Conservation (phyloP, 2,329 filamentous ascomycete species). For the Verticillium zaregamsianum region DNA sequence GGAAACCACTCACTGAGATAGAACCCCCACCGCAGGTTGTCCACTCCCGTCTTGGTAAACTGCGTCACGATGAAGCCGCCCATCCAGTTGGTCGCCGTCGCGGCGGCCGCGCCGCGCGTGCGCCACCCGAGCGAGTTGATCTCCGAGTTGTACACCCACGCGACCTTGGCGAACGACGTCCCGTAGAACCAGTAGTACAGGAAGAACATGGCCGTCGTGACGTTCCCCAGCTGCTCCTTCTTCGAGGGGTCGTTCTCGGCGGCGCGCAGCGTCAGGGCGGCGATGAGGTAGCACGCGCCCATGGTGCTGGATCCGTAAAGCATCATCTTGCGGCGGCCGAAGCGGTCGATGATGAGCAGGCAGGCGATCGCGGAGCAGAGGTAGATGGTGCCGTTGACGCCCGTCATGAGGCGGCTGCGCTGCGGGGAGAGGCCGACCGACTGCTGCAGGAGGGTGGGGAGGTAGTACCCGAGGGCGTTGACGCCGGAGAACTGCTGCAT, state of each 20-base stretch:
- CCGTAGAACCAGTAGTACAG: slow-evolving; percentile 38
- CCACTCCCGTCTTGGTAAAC: slow-evolving; percentile 37
- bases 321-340: slow-evolving; percentile 34
- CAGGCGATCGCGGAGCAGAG: slow-evolving; percentile 29
- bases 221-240: slow-evolving; percentile 28
- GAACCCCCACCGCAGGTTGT: slow-evolving; percentile 36
- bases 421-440: slow-evolving; percentile 49
- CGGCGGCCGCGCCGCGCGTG: slow-evolving; percentile 35
- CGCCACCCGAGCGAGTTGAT: slow-evolving; percentile 37
- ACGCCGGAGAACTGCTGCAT: slow-evolving; percentile 43
- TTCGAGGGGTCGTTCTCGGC: slow-evolving; percentile 23
- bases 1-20: slow-evolving; percentile 29
- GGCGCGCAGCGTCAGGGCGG: slow-evolving; percentile 27
- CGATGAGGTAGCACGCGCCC: slow-evolving; percentile 30
- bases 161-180: slow-evolving; percentile 31
- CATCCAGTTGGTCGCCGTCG: slow-evolving; percentile 40
- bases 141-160: slow-evolving; percentile 38
- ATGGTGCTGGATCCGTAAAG: slow-evolving; percentile 30
- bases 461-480: slow-evolving; percentile 37
- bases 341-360: slow-evolving; percentile 32
- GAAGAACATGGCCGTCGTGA: slow-evolving; percentile 37
- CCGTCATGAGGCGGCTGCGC: slow-evolving; percentile 50
- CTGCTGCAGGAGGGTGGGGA: slow-evolving; percentile 52
- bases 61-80: slow-evolving; percentile 37
- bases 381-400: slow-evolving; percentile 41